A percentile compares a stretch with the other conserved stretches of the same genome.
phyloP scores from a whole-genome alignment of 495 filamentous ascomycete genomes.

The Podospora tetraspora region DNA sequence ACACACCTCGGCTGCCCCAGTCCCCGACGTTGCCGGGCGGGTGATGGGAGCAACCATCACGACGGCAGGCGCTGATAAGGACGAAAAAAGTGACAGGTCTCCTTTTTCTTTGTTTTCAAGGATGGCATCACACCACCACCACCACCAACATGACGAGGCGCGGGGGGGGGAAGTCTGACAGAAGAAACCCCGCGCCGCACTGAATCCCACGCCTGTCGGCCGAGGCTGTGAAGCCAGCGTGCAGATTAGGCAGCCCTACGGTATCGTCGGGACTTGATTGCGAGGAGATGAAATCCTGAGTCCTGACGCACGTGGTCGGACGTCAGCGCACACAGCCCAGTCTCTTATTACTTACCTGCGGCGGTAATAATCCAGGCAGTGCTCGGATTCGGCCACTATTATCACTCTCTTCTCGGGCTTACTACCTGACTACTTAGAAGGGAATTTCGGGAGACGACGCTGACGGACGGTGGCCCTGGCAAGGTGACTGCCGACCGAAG shows the following conservation, averaged over 20 bases:
- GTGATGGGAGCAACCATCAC: not conserved
- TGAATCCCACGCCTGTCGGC: constrained; percentile 1
- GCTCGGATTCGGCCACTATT: not conserved
- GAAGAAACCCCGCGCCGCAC: not conserved
- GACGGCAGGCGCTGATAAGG: constrained; percentile 3
- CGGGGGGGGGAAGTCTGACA: not conserved
- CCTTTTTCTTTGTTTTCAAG: not conserved
- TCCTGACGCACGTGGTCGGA: not conserved
- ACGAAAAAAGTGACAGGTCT: constrained; percentile 13
- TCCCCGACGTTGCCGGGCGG: not conserved
- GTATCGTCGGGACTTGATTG: constrained; percentile 3
- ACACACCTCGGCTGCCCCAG: not conserved
- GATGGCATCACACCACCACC: constrained; percentile 1
- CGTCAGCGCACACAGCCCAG: not conserved
- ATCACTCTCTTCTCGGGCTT: not conserved
- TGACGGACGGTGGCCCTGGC: not conserved
- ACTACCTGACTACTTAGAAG: not conserved
- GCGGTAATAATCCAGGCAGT: not conserved
- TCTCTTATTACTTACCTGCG: not conserved
- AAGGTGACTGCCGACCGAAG: not conserved
- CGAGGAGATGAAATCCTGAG: not conserved
- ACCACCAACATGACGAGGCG: not conserved
- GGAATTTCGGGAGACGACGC: not conserved
- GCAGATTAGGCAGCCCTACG: constrained; percentile 16
- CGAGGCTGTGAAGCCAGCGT: not conserved